Evolutionary conservation across 1,139 yeast species (phyloP).

Genomic region (Hemisphaericaspora xylofermentans): DNA sequence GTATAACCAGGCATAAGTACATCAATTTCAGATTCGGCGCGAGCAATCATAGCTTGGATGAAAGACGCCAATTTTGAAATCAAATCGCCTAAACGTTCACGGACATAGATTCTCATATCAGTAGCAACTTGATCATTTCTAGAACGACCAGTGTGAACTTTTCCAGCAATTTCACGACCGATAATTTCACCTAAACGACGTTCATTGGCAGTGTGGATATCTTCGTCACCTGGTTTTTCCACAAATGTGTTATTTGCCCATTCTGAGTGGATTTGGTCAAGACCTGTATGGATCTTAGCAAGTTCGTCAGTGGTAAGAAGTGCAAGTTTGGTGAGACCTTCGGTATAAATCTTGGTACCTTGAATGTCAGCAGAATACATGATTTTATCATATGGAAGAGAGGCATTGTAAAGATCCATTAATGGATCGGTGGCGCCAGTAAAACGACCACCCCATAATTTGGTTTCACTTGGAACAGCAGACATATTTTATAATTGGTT

Average conservation of each 20-base stretch:
- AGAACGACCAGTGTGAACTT: constrained; percentile 97
- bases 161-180: constrained; percentile 91
- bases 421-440: constrained; percentile 96
- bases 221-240: constrained; percentile 93
- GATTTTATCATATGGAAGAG: constrained; percentile 89
- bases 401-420: constrained; percentile 96
- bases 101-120: constrained; percentile 91
- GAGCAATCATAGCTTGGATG: constrained; percentile 61
- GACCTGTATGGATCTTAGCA: constrained; percentile 75
- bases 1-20: constrained; percentile 98
- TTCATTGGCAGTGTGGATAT: constrained; percentile 97
- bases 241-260: constrained; percentile 76
- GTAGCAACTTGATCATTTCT: constrained; percentile 99
- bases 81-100: constrained; percentile 67
- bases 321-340: constrained; percentile 78
- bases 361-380: constrained; percentile 94
- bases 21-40: constrained; percentile 85
- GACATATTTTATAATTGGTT: background rate
- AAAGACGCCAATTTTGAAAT: constrained; percentile 59
- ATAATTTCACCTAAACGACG: constrained; percentile 95
- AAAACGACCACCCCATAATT: constrained; percentile 98
- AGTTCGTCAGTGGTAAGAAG: constrained; percentile 72
- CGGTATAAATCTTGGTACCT: constrained; percentile 91
- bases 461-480: constrained; percentile 47
- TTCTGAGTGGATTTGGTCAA: constrained; percentile 67